Evolutionary conservation across 2,329 filamentous ascomycete genomes (phyloP), one percentile per base, ranked within the genome.

Genomic region (Juglanconis oblonga): DNA sequence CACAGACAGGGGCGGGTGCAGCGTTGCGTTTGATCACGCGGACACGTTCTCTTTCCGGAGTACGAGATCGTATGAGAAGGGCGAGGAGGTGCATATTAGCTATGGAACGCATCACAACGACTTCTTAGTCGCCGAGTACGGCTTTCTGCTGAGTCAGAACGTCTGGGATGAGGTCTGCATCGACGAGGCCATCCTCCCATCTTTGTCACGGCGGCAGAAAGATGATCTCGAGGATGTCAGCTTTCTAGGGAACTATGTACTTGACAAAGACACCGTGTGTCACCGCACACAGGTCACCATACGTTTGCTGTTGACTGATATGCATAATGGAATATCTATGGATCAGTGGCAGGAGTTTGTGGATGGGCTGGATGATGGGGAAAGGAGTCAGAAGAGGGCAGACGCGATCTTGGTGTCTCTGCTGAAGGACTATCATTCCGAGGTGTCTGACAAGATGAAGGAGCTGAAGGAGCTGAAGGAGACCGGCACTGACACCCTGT

Each of bases 71-170:
- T 87, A 88, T 67, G 70, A 69, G 1, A 67, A 71, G 2, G 86
- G 85, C 8, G 83, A 89, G 24, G 89, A 92, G 73, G 75, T 93
- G 1, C 84, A 81, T 62, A 84, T 90, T 32, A 85, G 82, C 33
- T 93, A 93, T 67, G 90, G 90, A 3, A 71, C 79, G 1, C 89
- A 92, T 69, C 81, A 81, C 33, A 90, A 91, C 64, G 89, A 92
- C 68, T 89, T 90, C 65, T 73, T 92, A 17, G 79, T 92, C 2
- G 81, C 84, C 0, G 89, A 92, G 72, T 93, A 84, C 64, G 81
- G 81, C 4, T 84, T 84, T 65, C 69, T 80, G 10, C 70, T 80
- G 29, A 65, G 64, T 9, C 66, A 71, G 31, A 84, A 84, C 66
- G 67, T 71, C n/a, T 83, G 79, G 76, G 82, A 84, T 52, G 80